Evolutionary conservation across 192 early-diverging fungal species (phyloP).

Genomic region (Thamnidium elegans): DNA sequence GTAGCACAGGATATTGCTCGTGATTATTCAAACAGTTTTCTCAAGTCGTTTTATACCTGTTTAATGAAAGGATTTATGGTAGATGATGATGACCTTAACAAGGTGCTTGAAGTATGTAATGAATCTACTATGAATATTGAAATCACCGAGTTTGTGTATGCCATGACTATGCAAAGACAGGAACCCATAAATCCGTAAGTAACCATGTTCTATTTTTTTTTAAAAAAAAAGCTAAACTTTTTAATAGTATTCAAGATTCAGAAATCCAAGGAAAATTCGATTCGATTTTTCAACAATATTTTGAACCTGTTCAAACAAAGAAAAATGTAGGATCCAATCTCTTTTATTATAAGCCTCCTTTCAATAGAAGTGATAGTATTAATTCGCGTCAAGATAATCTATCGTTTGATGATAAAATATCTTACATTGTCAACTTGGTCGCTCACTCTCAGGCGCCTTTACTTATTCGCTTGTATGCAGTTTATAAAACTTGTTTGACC

Average conservation of each 20-base stretch:
- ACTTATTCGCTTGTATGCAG: constrained; percentile 63
- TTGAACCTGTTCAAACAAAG: constrained; percentile 46
- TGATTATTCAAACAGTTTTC: constrained; percentile 51
- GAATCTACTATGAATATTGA: constrained; percentile 49
- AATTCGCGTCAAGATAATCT: constrained; percentile 9
- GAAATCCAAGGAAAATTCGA: constrained; percentile 48
- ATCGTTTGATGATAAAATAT: constrained; percentile 12
- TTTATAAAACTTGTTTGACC: constrained; percentile 39
- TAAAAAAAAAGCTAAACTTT: background rate
- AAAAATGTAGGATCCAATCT: constrained; percentile 37
- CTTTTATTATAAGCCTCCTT: constrained; percentile 60
- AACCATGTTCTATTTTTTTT: too few relatives aligned
- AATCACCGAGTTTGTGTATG: constrained; percentile 52
- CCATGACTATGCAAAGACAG: constrained; percentile 25
- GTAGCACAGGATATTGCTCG: constrained; percentile 38
- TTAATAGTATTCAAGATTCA: constrained; percentile 31
- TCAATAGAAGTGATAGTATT: constrained; percentile 31
- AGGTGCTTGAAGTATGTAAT: constrained; percentile 40
- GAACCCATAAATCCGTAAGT: constrained; percentile 14
- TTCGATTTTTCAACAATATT: constrained; percentile 52
- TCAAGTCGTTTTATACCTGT: constrained; percentile 47
- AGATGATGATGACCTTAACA: constrained; percentile 40
- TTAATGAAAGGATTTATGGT: constrained; percentile 44
- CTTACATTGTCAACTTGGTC: constrained; percentile 37
- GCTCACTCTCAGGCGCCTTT: constrained; percentile 65